Conservation (phyloP, 306 rosid species). For the Cucurbita moschata region DNA sequence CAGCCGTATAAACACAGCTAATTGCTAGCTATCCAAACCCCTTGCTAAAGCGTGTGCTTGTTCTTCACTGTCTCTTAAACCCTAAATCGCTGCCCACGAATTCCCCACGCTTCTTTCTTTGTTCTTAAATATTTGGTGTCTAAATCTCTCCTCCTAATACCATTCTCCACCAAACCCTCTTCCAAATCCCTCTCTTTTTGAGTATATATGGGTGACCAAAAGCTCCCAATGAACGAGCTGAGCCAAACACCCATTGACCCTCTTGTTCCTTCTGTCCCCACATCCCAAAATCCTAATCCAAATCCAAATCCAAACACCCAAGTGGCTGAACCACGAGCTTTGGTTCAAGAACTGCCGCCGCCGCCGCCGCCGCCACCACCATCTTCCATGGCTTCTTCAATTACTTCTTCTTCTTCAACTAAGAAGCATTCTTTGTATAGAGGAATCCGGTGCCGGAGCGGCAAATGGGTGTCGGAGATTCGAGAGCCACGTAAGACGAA, state of each 20-base stretch:
- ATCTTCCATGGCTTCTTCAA: slow-evolving; percentile 19
- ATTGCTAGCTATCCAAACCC: no score
- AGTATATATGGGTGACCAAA: slow-evolving; percentile 3
- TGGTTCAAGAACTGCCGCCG: neutral
- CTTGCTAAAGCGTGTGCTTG: no score
- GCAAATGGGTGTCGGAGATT: slow-evolving; percentile 62
- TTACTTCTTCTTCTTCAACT: slow-evolving; percentile 2
- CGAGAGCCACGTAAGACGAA: slow-evolving; percentile 49
- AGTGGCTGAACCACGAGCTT: neutral
- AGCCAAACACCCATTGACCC: neutral
- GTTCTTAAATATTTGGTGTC: neutral
- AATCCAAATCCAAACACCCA: neutral
- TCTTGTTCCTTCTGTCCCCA: neutral
- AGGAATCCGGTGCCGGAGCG: slow-evolving; percentile 46
- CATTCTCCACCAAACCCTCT: neutral
- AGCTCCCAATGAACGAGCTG: neutral
- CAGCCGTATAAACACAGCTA: no score
- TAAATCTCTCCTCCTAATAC: neutral
- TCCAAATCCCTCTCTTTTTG: neutral
- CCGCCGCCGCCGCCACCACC: neutral
- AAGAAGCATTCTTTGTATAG: slow-evolving; percentile 33
- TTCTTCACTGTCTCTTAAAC: no score
- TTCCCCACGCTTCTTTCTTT: no score
- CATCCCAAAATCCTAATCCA: neutral
- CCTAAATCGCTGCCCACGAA: no score